A percentile compares a stretch with the other conserved stretches of the same genome.
Evolutionary conservation across 2,329 filamentous ascomycete species (phyloP).

Genomic region (Cladorrhinum sp.): DNA sequence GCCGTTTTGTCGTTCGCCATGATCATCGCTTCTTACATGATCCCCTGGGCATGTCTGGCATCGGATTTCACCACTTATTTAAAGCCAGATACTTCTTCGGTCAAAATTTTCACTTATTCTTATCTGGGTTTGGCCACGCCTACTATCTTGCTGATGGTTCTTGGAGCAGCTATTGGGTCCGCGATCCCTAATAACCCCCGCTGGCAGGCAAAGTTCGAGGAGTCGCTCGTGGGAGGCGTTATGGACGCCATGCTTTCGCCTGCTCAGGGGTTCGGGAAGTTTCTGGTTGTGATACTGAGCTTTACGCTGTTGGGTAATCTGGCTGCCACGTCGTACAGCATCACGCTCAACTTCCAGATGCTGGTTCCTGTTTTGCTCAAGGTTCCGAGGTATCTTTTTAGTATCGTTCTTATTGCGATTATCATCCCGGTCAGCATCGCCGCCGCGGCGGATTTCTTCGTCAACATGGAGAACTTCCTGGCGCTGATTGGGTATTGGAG

Average conservation of each 20-base stretch:
- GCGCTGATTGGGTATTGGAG: slow-evolving; percentile 46
- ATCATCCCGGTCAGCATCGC: slow-evolving; percentile 41
- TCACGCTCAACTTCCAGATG: slow-evolving; percentile 59
- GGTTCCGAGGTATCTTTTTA: slow-evolving; percentile 42
- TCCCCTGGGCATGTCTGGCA: slow-evolving; percentile 58
- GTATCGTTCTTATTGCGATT: slow-evolving; percentile 38
- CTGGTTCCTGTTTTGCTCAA: slow-evolving; percentile 37
- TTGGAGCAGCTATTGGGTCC: slow-evolving; percentile 63
- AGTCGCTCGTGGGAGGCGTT: slow-evolving; percentile 55
- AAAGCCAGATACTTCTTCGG: slow-evolving; percentile 50
- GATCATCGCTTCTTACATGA: slow-evolving; percentile 61
- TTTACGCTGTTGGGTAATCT: slow-evolving; percentile 59
- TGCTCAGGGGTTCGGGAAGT: slow-evolving; percentile 59
- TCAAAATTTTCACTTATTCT: slow-evolving; percentile 50
- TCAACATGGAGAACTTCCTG: slow-evolving; percentile 44
- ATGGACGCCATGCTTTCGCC: slow-evolving; percentile 57
- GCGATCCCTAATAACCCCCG: slow-evolving; percentile 51
- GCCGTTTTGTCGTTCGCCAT: slow-evolving; percentile 55
- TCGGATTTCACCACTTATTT: slow-evolving; percentile 62
- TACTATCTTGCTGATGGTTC: slow-evolving; percentile 57
- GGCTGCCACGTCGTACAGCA: slow-evolving; percentile 57
- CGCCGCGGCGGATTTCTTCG: slow-evolving; percentile 39
- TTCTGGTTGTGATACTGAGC: slow-evolving; percentile 57
- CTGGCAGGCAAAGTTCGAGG: slow-evolving; percentile 54
- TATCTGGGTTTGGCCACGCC: slow-evolving; percentile 55